Conservation (phyloP, 2,329 filamentous ascomycete genomes). For the Pseudopithomyces maydicus region DNA sequence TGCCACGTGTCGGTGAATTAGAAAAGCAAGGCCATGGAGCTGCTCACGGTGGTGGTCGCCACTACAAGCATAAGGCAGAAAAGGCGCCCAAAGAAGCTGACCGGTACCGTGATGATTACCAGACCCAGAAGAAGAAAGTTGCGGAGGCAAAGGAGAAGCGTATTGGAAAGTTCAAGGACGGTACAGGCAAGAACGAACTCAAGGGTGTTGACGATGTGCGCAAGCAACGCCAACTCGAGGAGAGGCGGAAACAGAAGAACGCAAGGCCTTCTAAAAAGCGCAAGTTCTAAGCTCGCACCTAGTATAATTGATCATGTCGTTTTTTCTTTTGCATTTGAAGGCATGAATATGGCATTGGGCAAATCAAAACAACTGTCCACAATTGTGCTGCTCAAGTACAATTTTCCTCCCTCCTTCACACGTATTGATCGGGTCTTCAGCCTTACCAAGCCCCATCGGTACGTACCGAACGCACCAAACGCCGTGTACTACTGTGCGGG, state of each 20-base stretch:
- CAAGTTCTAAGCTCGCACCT: conserved; percentile 39
- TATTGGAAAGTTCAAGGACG: conserved; percentile 74
- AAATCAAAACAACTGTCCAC: background rate
- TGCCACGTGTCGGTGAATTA: conserved; percentile 82
- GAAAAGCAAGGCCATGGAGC: conserved; percentile 57
- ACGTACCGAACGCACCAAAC: background rate
- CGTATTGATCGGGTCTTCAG: background rate
- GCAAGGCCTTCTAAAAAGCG: conserved; percentile 74
- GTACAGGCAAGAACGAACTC: conserved; percentile 75
- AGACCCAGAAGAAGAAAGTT: conserved; percentile 87
- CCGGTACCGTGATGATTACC: conserved; percentile 88
- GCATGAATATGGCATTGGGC: background rate
- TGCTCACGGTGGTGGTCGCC: conserved; percentile 48
- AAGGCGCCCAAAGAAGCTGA: conserved; percentile 92
- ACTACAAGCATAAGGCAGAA: conserved; percentile 86
- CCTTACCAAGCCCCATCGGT: conserved; percentile 5
- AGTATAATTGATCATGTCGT: conserved; percentile 15
- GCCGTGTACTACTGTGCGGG: conserved; percentile 2
- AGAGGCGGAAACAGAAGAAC: conserved; percentile 84
- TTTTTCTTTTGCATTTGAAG: background rate
- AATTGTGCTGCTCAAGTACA: too few relatives aligned
- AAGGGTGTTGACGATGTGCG: conserved; percentile 83
- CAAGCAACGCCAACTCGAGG: conserved; percentile 77
- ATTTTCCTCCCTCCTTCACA: background rate
- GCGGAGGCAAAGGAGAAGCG: conserved; percentile 86